Evolutionary conservation across 768 basidiomycete species (phyloP), one percentile per base, ranked within the genome.

Genomic region (Nidula microcarpa): DNA sequence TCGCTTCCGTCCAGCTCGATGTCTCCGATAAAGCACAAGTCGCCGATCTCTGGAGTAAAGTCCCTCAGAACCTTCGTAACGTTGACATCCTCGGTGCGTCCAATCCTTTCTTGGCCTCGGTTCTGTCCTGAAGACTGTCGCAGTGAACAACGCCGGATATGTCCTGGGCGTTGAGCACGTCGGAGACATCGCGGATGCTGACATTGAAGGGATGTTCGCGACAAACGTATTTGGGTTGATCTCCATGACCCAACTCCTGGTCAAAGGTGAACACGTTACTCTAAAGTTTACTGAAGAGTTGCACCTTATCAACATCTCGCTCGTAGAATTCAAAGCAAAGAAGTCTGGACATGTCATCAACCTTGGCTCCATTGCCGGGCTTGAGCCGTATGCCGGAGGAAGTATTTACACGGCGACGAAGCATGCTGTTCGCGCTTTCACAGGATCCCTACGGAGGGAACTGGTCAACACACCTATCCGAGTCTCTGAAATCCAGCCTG

Each of bases 361-460:
- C 69, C 75, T 99, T 48, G 95, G 97, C 6, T 96, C 94, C 9
- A 82, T 99, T 53, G 95, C 97, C 10, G 94, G 90, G 47, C 74
- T 79, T 7, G 94, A 94, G 62, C 67, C 96, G 4, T 98, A 98
- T 63, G 83, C 85, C 10, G 95, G 94, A 32, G 97, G 95, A 6
- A 80, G 87, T 57, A 89, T 98, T 60, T 98, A 97, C 70, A 91
- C 87, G 55, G 96, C 96, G 4, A 95, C 94, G 11, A 94, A 94
- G 62, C 79, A 83, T 58, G 91, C 91, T 17, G 87, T 99, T 6
- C 79, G 80, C 46, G 91, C 95, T 2, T 98, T 98, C 74, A 89
- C 85, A 18, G 85, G 84, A 37, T 80, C 88, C 5, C 73, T 98
- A 45, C 68, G 92, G 69, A 79, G 85, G 54, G 96, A 98, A 66